Base-by-base conservation (phyloP, 2,329 filamentous ascomycete species). In the Colletotrichum lini region DNA sequence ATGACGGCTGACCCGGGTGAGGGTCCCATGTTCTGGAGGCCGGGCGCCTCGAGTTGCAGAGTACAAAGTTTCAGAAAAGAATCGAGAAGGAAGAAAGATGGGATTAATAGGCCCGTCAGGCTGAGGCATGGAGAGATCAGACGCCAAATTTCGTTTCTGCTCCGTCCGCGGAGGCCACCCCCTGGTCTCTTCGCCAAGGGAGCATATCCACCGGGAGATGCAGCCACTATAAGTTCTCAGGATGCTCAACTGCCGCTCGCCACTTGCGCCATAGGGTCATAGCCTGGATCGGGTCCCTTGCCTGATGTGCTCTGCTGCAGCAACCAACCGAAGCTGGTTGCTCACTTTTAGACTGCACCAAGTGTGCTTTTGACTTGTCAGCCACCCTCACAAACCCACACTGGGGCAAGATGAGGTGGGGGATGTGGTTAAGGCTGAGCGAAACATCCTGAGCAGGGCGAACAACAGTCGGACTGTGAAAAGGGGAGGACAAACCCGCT, bases 71-170 rank as follows among this genome's bases (percentile, higher is more conserved):
- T 72, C 69, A 72, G 59, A 40, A 69, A 69, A 30, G 35, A 38
- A 40, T 53, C 52, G 59, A 58, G 56, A 52, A 59, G 30, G 50
- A 35, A 49, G 26, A 30, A 54, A 59, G 15, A 58, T 42, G 21
- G 50, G 44, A 70, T 16, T 47, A 52, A 61, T 53, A 67, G 16
- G 30, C 52, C 65, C 40, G 53, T 23, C 53, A 47, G 65, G 47
- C 52, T 49, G 59, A 50, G 47, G 44, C 26, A 42, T 23, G 57
- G 42, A 62, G 57, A 71, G 58, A 65, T 64, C 69, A 53, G 58
- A 69, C 58, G 69, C 65, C 69, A 72, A 72, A 59, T 72, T 68
- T 58, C 58, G 53, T 54, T 59, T 67, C 64, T 69, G 59, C 42
- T 26, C 47, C 21, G 58, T 59, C 53, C 40, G 61, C 65, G 66